Conservation (phyloP, 1,139 yeast species). For the Saccharomycopsis crataegensis region DNA sequence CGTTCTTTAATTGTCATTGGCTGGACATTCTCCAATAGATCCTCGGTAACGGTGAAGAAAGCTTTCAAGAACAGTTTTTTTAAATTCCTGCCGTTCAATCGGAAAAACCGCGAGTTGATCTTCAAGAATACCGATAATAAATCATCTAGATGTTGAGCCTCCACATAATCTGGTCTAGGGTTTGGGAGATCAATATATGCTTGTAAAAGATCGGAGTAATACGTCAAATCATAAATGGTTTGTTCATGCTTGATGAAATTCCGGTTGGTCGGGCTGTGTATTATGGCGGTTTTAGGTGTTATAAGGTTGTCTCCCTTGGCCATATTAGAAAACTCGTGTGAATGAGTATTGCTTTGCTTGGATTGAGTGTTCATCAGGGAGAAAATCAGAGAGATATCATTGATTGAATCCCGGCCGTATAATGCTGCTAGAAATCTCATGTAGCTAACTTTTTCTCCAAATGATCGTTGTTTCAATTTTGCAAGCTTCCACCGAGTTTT, state of each 20-base stretch:
- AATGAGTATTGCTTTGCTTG: too few species aligned
- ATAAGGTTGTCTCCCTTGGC: too few species aligned
- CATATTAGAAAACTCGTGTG: too few species aligned
- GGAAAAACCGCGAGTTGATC: background rate
- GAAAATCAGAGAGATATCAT: background rate
- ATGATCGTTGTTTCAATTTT: background rate
- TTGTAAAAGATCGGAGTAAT: conserved; percentile 4
- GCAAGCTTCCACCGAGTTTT: background rate
- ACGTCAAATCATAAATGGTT: background rate
- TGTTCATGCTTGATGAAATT: background rate
- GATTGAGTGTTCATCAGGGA: background rate
- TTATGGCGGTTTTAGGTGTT: background rate
- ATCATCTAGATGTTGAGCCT: conserved; percentile 15
- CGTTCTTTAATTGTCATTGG: conserved; percentile 13
- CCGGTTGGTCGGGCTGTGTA: background rate
- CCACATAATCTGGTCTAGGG: conserved; percentile 15
- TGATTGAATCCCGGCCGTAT: background rate
- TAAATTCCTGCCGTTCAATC: background rate
- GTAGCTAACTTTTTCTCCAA: background rate
- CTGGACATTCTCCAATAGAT: background rate
- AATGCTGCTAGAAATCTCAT: background rate
- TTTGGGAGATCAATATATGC: conserved; percentile 11
- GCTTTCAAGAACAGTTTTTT: background rate
- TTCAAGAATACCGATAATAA: conserved; percentile 10
- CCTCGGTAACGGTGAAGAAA: background rate